Base-by-base conservation (phyloP, 169 alveolate species). In the Eimeria tenella region DNA sequence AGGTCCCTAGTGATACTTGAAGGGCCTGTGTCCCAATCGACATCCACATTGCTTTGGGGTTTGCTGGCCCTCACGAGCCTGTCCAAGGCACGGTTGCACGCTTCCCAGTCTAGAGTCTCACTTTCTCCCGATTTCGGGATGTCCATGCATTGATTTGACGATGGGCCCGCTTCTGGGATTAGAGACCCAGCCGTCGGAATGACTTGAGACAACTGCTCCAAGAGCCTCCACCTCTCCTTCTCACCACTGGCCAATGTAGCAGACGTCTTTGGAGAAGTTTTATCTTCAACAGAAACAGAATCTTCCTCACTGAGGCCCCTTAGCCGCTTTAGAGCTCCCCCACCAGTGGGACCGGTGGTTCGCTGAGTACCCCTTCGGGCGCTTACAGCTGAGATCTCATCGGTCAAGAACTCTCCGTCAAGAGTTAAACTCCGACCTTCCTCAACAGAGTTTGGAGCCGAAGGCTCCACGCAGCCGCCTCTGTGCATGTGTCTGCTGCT, bases 121-220 rank as follows among this genome's bases (percentile, higher is more conserved):
- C 73, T 79, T 10, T 42, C 55, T 3, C 52, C 70, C 23, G 88
- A 50, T 68, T 53, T 63, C n/a, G 73, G 6, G 53, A 53, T 19
- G 8, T 56, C 88, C 23, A 17, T 21, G 50, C 23, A 53, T 10
- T 52, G 70, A 53, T 68, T 56, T 4, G 88, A 13, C 73, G 19
- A 62, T 50, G 86, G 50, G 13, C 70, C 70, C 56, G 15, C 70
- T 5, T 79, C 88, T 53, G 88, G 88, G 70, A 79, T 71, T 25
- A 79, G 25, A n/a, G 88, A 8, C 70, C 65, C 88, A 23, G 88
- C 88, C 4, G 88, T 52, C 23, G 88, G 88, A 23, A 79, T 52
- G 73, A n/a, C 88, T 68, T 79, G 88, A 17, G 88, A 79, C n/a
- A 79, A 68, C 88, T 79, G 88, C 70, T 79, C 73, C 13, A 79